These are phyloP conservation scores for Fragaria ananassa DNA, from an alignment of 306 rosid species.

Conservation along the genomic window DNA sequence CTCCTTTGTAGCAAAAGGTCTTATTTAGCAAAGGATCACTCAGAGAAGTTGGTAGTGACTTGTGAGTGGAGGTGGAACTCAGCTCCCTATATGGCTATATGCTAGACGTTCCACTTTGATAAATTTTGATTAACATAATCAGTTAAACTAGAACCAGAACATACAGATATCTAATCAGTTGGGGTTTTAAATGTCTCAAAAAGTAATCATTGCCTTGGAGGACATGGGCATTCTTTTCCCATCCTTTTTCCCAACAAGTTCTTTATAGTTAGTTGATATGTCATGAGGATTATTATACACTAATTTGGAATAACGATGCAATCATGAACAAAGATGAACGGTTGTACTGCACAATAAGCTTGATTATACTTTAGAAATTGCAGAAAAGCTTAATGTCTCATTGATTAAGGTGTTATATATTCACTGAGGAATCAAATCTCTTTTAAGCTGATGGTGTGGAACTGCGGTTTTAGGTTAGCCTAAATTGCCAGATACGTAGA, in stretches of 20 bases:
- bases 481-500: neutral
- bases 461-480: constrained; percentile 14
- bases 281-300: constrained; percentile 5
- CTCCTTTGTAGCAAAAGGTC: constrained; percentile 13
- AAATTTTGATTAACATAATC: neutral
- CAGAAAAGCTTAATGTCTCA: constrained; percentile 9
- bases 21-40: constrained; percentile 10
- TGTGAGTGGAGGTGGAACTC: constrained; percentile 17
- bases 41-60: constrained; percentile 11
- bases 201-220: constrained; percentile 21
- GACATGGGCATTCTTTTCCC: constrained; percentile 11
- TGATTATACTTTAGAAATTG: neutral
- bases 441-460: constrained; percentile 14
- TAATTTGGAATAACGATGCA: constrained; percentile 3
- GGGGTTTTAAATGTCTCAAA: constrained; percentile 11
- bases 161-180: neutral
- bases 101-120: constrained; percentile 14
- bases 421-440: constrained; percentile 18
- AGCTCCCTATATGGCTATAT: constrained; percentile 9
- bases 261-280: constrained; percentile 12
- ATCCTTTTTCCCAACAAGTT: constrained; percentile 3
- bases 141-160: neutral
- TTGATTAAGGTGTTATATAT: constrained; percentile 15
- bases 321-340: constrained; percentile 22
- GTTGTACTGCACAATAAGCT: constrained; percentile 9